Conservation (phyloP, 371 early-diverging fungal species). For the Rhizopus sp. region DNA sequence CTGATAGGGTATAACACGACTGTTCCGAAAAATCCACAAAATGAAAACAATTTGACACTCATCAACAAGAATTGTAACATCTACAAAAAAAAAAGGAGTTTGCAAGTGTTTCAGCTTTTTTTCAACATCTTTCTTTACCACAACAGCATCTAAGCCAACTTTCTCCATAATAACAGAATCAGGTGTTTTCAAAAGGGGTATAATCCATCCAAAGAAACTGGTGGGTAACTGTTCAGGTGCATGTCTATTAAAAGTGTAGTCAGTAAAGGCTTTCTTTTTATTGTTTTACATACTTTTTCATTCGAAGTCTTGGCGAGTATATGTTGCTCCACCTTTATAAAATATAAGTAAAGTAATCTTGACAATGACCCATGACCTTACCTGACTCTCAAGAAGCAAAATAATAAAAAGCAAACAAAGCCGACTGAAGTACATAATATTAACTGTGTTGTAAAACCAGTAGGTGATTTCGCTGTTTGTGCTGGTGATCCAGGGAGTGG, state of each 20-base stretch:
- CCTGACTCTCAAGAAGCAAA: constrained; percentile 50
- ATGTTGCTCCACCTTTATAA: constrained; percentile 52
- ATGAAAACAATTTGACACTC: constrained; percentile 50
- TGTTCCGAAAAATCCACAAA: constrained; percentile 53
- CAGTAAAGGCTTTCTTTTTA: not conserved
- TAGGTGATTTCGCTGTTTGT: constrained; percentile 43
- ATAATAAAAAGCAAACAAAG: constrained; percentile 40
- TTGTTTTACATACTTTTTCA: constrained; percentile 50
- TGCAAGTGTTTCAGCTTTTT: not conserved
- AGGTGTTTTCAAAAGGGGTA: constrained; percentile 54
- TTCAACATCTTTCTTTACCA: constrained; percentile 32
- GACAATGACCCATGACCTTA: not conserved
- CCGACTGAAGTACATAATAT: constrained; percentile 48
- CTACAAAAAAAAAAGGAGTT: constrained; percentile 14
- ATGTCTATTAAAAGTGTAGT: constrained; percentile 33
- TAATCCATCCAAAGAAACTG: constrained; percentile 66
- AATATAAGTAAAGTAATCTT: not conserved
- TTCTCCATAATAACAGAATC: constrained; percentile 60
- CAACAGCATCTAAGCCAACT: constrained; percentile 71
- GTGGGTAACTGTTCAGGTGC: constrained; percentile 54
- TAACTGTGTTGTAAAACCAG: constrained; percentile 47
- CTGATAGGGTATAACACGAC: constrained; percentile 50
- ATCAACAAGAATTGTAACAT: constrained; percentile 56
- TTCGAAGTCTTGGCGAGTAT: constrained; percentile 66
- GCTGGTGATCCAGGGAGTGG: constrained; percentile 49